These are phyloP conservation scores for Salix brachista DNA, from an alignment of 345 rosid species.

Conservation along the genomic window DNA sequence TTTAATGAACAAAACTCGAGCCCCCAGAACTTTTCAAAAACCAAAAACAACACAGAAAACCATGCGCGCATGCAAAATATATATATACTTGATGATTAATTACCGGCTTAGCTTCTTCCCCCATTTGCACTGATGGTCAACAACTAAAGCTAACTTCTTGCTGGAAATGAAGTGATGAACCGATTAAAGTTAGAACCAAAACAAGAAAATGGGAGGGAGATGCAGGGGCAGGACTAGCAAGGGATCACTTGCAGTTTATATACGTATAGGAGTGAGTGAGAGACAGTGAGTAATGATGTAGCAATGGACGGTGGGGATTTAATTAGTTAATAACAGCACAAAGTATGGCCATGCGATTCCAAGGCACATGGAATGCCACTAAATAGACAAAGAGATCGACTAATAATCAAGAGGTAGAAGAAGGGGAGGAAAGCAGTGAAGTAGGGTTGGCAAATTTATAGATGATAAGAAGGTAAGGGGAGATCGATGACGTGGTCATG, in stretches of 20 bases:
- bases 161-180: neutral
- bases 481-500: neutral
- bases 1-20: neutral
- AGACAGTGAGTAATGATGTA: neutral
- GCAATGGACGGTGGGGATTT: slow-evolving; percentile 31
- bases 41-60: neutral
- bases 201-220: slow-evolving; percentile 2
- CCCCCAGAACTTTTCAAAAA: neutral
- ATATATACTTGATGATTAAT: neutral
- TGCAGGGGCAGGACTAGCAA: neutral
- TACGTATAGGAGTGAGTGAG: neutral
- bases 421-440: slow-evolving; percentile 19
- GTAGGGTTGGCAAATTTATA: slow-evolving; percentile 36
- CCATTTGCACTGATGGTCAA: slow-evolving; percentile 37
- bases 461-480: neutral
- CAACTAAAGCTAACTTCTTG: neutral
- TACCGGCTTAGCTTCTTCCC: slow-evolving; percentile 75
- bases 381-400: neutral
- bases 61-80: neutral
- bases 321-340: slow-evolving; percentile 23
- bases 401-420: neutral
- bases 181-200: neutral
- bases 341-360: slow-evolving; percentile 40
- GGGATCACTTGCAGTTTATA: slow-evolving; percentile 2
- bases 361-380: slow-evolving; percentile 55